Evolutionary conservation across 768 basidiomycete genomes (phyloP).

Genomic region (Lactifluus hygrophoroides): DNA sequence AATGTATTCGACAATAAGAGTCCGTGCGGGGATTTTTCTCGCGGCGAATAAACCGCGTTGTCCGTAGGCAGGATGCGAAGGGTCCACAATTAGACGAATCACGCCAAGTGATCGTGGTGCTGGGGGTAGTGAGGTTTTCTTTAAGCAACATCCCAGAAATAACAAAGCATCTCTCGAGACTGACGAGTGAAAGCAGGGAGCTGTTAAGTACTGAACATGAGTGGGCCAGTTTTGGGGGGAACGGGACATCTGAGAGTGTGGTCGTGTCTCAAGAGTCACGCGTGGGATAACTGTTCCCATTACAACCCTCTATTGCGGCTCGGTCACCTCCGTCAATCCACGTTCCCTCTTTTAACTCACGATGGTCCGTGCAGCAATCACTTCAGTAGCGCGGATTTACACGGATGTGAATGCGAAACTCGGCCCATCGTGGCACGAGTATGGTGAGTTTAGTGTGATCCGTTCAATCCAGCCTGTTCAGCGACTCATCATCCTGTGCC

Average conservation of each 20-base stretch:
- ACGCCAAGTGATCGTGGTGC: constrained; percentile 31
- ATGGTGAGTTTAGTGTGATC: constrained; percentile 46
- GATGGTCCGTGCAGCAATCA: constrained; percentile 66
- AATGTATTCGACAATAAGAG: constrained; percentile 71
- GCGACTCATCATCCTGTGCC: constrained; percentile 16
- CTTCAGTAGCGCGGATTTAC: constrained; percentile 83
- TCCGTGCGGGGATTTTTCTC: constrained; percentile 55
- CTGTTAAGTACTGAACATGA: constrained; percentile 44
- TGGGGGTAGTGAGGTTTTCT: constrained; percentile 1
- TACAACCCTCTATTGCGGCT: background rate
- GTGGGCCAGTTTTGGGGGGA: constrained; percentile 41
- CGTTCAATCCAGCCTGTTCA: background rate
- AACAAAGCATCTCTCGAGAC: constrained; percentile 37
- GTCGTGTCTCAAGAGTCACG: no score
- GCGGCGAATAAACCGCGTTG: constrained; percentile 77
- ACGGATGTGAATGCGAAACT: constrained; percentile 80
- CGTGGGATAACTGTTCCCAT: constrained; percentile 9
- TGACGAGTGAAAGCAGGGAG: constrained; percentile 48
- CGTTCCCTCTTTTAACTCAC: constrained; percentile 10
- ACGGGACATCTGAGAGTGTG: no score
- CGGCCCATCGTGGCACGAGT: constrained; percentile 92
- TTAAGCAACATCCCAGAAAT: constrained; percentile 8
- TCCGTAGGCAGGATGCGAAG: constrained; percentile 57
- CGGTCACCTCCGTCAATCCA: constrained; percentile 4
- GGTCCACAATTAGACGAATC: constrained; percentile 48